Evolutionary conservation across 2,329 filamentous ascomycete genomes (phyloP).

Genomic region (Pestalotiopsis sp.): DNA sequence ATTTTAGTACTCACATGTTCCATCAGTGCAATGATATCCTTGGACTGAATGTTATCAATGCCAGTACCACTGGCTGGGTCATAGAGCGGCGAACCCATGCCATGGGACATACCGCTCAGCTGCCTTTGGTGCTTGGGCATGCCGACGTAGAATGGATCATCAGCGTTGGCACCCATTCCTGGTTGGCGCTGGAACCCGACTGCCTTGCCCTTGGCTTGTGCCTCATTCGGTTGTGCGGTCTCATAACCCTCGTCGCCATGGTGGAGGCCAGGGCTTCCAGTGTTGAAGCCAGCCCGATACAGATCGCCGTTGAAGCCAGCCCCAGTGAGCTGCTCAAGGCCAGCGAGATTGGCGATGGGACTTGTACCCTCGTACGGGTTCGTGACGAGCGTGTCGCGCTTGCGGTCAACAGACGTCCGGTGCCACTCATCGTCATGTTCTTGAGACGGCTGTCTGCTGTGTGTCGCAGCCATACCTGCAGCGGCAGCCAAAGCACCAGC

Average conservation of each 20-base stretch:
- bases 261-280: slow-evolving; percentile 62
- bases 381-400: slow-evolving; percentile 67
- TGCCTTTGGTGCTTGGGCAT: slow-evolving; percentile 63
- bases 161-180: slow-evolving; percentile 53
- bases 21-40: slow-evolving; percentile 97
- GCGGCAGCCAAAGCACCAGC: slow-evolving; percentile 56
- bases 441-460: slow-evolving; percentile 57
- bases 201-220: slow-evolving; percentile 58
- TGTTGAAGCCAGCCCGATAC: slow-evolving; percentile 50
- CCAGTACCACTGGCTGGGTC: slow-evolving; percentile 86
- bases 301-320: slow-evolving; percentile 37
- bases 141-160: slow-evolving; percentile 68
- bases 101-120: slow-evolving; percentile 88
- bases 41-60: slow-evolving; percentile 90
- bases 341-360: slow-evolving; percentile 59
- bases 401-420: slow-evolving; percentile 62
- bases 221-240: slow-evolving; percentile 66
- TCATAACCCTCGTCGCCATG: slow-evolving; percentile 89
- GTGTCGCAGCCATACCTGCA: slow-evolving; percentile 45
- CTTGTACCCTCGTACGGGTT: slow-evolving; percentile 70
- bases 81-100: slow-evolving; percentile 86
- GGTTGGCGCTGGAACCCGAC: slow-evolving; percentile 55
- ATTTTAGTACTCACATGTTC: slow-evolving; percentile 69
- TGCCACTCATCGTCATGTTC: slow-evolving; percentile 68
- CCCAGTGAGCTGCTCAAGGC: slow-evolving; percentile 48